Evolutionary conservation across 306 rosid genomes (phyloP).

Genomic region (Trichosanthes cucumerina): DNA sequence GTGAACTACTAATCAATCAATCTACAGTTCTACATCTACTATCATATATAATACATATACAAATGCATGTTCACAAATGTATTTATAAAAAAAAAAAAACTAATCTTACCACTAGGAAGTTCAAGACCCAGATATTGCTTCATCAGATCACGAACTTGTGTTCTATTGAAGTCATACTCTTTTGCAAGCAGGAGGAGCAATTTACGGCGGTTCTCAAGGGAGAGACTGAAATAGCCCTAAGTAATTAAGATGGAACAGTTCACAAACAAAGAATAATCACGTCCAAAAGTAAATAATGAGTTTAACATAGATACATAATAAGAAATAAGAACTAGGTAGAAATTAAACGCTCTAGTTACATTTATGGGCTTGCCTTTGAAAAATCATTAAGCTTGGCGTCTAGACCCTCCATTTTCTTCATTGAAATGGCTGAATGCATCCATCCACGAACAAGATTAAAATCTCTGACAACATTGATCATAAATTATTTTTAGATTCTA

Average conservation of each 20-base stretch:
- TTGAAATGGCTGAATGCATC: slow-evolving; percentile 71
- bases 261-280: slow-evolving; percentile 1
- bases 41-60: neutral
- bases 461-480: slow-evolving; percentile 29
- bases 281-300: neutral
- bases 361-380: slow-evolving; percentile 39
- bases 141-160: slow-evolving; percentile 58
- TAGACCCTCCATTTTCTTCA: slow-evolving; percentile 61
- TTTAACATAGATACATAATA: neutral
- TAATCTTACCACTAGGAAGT: slow-evolving; percentile 51
- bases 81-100: neutral
- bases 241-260: slow-evolving; percentile 11
- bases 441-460: slow-evolving; percentile 50
- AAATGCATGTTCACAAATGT: neutral
- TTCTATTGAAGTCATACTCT: slow-evolving; percentile 76
- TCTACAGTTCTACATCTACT: neutral
- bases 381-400: slow-evolving; percentile 60
- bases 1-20: slow-evolving; percentile 9
- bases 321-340: neutral
- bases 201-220: slow-evolving; percentile 47
- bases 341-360: neutral
- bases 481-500: neutral
- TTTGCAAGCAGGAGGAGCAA: slow-evolving; percentile 62
- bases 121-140: slow-evolving; percentile 80
- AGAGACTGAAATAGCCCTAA: slow-evolving; percentile 72